Percentiles rank a stretch among this genome's conserved stretches.
These are phyloP conservation scores for Neltuma alba DNA, from an alignment of 306 rosid genomes.

Conservation along the genomic window DNA sequence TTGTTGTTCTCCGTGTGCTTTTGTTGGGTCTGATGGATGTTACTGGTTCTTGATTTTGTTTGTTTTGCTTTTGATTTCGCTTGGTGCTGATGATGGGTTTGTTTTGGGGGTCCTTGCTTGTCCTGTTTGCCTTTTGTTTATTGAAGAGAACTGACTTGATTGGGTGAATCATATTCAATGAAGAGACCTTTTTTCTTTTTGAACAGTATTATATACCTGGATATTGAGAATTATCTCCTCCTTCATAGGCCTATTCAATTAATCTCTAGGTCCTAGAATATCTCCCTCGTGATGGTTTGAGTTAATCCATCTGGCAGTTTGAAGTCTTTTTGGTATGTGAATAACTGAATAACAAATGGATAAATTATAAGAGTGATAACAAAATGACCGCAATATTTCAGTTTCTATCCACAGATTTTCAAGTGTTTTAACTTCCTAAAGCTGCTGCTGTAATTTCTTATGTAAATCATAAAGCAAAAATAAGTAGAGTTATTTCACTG, in stretches of 20 bases:
- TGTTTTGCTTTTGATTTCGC: slow-evolving; percentile 4
- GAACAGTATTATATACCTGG: background rate
- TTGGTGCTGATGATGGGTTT: slow-evolving; percentile 2
- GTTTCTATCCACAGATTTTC: background rate
- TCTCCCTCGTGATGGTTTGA: background rate
- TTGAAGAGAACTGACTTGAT: background rate
- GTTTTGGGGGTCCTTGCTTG: background rate
- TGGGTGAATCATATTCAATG: background rate
- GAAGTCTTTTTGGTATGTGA: background rate
- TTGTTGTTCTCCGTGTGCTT: background rate
- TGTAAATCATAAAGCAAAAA: background rate
- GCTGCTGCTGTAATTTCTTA: background rate
- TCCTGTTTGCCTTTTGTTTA: background rate
- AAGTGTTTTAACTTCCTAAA: background rate
- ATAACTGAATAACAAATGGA: background rate
- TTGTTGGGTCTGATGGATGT: background rate
- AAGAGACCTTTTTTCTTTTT: background rate
- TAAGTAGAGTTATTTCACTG: background rate
- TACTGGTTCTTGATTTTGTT: background rate
- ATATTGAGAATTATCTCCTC: background rate
- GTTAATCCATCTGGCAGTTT: background rate
- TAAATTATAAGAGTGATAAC: background rate
- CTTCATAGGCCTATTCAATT: background rate
- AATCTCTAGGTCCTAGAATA: background rate
- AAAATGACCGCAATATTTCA: background rate